phyloP scores from a whole-genome alignment of 2,329 filamentous ascomycete species.

The Fusarium subtropicale region DNA sequence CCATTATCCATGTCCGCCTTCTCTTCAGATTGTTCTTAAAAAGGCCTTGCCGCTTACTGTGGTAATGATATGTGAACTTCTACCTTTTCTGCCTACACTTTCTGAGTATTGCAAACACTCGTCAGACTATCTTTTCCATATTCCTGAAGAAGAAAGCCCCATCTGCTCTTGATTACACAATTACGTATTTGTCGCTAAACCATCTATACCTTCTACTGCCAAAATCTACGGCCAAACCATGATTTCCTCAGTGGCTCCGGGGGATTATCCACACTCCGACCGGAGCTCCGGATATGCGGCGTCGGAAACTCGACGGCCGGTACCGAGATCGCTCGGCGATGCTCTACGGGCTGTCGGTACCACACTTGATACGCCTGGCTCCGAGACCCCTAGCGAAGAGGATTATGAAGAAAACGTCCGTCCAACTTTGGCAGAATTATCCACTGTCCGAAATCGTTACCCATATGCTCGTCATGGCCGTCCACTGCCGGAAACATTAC shows the following conservation, averaged over 20 bases:
- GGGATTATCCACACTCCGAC: constrained; percentile 20
- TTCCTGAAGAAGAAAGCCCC: background rate
- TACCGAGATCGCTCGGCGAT: constrained; percentile 45
- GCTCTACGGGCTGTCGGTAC: constrained; percentile 46
- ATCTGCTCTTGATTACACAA: background rate
- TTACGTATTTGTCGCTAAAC: background rate
- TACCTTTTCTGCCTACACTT: background rate
- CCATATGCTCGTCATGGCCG: constrained; percentile 21
- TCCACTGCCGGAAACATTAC: constrained; percentile 5
- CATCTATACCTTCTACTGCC: background rate
- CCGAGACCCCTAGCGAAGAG: constrained; percentile 59
- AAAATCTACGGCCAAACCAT: constrained; percentile 7
- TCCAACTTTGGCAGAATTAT: constrained; percentile 41
- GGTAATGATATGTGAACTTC: background rate
- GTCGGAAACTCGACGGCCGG: constrained; percentile 23
- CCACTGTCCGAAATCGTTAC: constrained; percentile 35
- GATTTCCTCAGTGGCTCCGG: constrained; percentile 17
- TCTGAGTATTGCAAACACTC: background rate
- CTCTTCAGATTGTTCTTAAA: constrained; percentile 26
- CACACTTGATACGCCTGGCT: constrained; percentile 43
- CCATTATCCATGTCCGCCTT: constrained; percentile 16
- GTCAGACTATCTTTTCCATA: background rate
- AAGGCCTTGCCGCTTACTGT: constrained; percentile 2
- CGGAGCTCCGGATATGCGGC: constrained; percentile 17
- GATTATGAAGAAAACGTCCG: constrained; percentile 58